Base-by-base conservation (phyloP, 805 yeast genomes). In the Blastobotrys terrestris region DNA sequence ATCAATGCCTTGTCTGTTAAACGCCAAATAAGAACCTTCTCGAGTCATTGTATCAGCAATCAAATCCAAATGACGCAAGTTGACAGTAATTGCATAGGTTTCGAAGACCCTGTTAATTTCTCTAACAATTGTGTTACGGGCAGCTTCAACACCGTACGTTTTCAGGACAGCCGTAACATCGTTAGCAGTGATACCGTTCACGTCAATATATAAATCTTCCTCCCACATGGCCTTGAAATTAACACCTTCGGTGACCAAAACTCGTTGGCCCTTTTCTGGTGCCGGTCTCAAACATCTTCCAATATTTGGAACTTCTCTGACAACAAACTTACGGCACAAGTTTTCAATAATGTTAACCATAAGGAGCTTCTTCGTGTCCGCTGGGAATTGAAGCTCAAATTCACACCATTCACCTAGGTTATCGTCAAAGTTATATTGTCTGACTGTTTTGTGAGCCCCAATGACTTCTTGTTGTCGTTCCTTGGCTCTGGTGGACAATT, bases 41-140 rank as follows among this genome's bases (percentile, higher is more conserved):
- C 99, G 83, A 3, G 99, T 94, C 99, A 94, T 94, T 89, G 88
- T 87, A 71, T 94, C 99, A 59, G 95, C 99, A 70, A 94, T 85
- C 69, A 94, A 81, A 67, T 94, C 99, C 73, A 94, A 81, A 75
- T 94, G 99, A 70, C 99, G 88, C 51, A 81, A 75, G 53, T 94
- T 85, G 55, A 94, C 99, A 55, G 90, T 75, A 67, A 94, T 94
- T 64, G 98, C 98, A 72, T 94, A 94, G 51, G 95, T 90, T 55
- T 89, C 88, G 81, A 94, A 94, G 63, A 94, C 99, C 63, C 88
- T 87, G 72, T 87, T 86, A 69, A 94, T 87, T 77, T 94, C 99
- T 64, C 88, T 85, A 31, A 90, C 98, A 74, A 94, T 87, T 35
- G 99, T 94, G 70, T 90, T 89, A 72, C 99, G 82, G 18, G 99